Evolutionary conservation across 2,329 filamentous ascomycete species (phyloP), one percentile per base, ranked within the genome.

Genomic region (Zymoseptoria brevis): DNA sequence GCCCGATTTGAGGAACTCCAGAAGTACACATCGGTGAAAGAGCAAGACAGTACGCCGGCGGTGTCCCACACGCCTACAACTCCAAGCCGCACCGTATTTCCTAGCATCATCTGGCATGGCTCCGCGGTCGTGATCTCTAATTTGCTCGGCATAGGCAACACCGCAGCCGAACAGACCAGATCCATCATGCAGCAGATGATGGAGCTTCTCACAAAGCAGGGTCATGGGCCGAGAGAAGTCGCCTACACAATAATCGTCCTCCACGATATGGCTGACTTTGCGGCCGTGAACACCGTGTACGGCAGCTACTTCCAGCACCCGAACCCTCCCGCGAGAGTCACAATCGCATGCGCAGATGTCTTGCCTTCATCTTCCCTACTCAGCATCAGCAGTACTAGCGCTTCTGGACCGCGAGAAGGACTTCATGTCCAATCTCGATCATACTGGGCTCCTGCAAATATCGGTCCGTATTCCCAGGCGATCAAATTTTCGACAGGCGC

Each of bases 401-500:
- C 55, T 1, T 29, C 22, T 49, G 64, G 66, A 19, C 57, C 60
- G 48, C 73, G 78, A 30, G 65, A 68, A 58, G 88, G 75, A 0
- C 81, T 97, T 1, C 94, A 99, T 72, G 92, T 99, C 5, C 94
- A 97, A 75, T 92, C 89, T 3, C 81, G 89, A 48, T 96, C 90
- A 9, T 97, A 97, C 79, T 99, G 94, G 94, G 94, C 94, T 0
- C 94, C 94, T 0, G 93, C 94, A 19, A 97, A 97, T 70, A 97
- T 99, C 57, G 94, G 94, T 0, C 94, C 94, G 0, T 97, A 97
- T 74, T 96, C 92, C 58, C 94, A 99, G 76, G 90, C 91, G 3
- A 85, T 94, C 54, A 79, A 82, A 1, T 75, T 84, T 9, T 77
- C 78, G 21, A 21, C 51, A 16, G 35, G 50, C 11, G 8, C 22